A percentile compares a stretch with the other conserved stretches of the same genome.
phyloP scores from a whole-genome alignment of 1,284 basidiomycete genomes.

The Peniophora sp. region DNA sequence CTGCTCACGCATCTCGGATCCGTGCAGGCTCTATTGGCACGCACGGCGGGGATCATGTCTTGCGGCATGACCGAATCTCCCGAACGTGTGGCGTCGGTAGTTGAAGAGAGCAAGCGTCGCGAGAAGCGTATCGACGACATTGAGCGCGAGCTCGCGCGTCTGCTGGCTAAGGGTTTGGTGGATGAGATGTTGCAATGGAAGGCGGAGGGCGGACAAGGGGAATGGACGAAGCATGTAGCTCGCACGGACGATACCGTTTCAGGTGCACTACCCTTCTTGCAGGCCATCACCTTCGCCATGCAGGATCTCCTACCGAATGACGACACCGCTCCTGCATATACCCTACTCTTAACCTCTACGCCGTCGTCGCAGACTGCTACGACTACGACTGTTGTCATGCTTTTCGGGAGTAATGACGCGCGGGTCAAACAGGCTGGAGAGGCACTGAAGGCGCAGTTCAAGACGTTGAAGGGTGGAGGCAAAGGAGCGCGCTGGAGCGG shows the following conservation, averaged over 20 bases:
- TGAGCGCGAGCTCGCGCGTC: conserved; percentile 61
- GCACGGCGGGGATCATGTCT: conserved; percentile 52
- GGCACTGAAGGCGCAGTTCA: conserved; percentile 43
- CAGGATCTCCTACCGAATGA: conserved; percentile 14
- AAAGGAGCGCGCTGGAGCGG: conserved; percentile 63
- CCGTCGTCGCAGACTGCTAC: conserved; percentile 42
- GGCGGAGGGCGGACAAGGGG: conserved; percentile 13
- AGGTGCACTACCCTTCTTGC: conserved; percentile 56
- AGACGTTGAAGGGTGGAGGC: conserved; percentile 54
- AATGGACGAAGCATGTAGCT: conserved; percentile 39
- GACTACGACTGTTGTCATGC: conserved; percentile 48
- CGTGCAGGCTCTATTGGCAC: conserved; percentile 46
- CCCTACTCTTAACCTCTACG: conserved; percentile 56
- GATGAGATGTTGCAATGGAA: conserved; percentile 32
- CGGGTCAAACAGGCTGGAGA: conserved; percentile 56
- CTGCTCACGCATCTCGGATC: conserved; percentile 54
- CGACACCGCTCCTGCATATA: conserved; percentile 25
- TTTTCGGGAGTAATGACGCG: conserved; percentile 52
- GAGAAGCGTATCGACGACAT: conserved; percentile 59
- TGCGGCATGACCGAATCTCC: conserved; percentile 58
- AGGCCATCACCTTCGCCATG: conserved; percentile 45
- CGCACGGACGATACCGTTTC: conserved; percentile 50
- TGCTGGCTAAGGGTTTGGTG: conserved; percentile 57
- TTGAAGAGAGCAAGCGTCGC: conserved; percentile 57
- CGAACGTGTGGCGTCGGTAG: conserved; percentile 60